Conservation (phyloP, 805 yeast genomes). For the Helenozyma rhizophorensis region DNA sequence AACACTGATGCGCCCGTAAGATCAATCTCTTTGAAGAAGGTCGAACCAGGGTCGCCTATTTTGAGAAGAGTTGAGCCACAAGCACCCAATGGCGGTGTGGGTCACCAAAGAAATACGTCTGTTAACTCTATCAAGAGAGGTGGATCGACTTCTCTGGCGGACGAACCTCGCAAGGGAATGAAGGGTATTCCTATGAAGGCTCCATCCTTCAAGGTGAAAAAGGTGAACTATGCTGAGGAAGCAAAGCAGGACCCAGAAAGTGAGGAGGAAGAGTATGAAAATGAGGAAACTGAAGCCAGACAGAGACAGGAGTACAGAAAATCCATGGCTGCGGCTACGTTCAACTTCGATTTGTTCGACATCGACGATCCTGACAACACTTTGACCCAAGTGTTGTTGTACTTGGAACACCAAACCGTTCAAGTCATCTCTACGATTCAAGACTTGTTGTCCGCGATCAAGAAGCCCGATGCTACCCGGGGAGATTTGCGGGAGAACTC, state of each 20-base stretch:
- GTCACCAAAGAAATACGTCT: no score
- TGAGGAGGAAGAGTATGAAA: slow-evolving; percentile 15
- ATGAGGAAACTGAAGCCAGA: slow-evolving; percentile 29
- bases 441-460: slow-evolving; percentile 69
- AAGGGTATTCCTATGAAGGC: slow-evolving; percentile 1
- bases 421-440: slow-evolving; percentile 89
- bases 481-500: slow-evolving; percentile 73
- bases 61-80: neutral
- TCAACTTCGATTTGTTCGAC: slow-evolving; percentile 72
- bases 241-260: slow-evolving; percentile 4
- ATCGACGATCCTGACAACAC: slow-evolving; percentile 87
- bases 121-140: no score
- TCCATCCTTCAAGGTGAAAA: slow-evolving; percentile 13
- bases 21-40: neutral
- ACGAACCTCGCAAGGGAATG: neutral
- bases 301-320: slow-evolving; percentile 43
- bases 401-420: slow-evolving; percentile 90
- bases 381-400: slow-evolving; percentile 73
- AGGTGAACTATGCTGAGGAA: slow-evolving; percentile 11
- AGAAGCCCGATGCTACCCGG: slow-evolving; percentile 70
- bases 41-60: neutral
- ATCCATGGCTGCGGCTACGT: slow-evolving; percentile 50
- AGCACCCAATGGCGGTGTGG: no score
- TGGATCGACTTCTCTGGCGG: no score
- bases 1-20: no score